Evolutionary conservation across 2,329 filamentous ascomycete species (phyloP), one percentile per base, ranked within the genome.

Genomic region (Acrocalymma vagum): DNA sequence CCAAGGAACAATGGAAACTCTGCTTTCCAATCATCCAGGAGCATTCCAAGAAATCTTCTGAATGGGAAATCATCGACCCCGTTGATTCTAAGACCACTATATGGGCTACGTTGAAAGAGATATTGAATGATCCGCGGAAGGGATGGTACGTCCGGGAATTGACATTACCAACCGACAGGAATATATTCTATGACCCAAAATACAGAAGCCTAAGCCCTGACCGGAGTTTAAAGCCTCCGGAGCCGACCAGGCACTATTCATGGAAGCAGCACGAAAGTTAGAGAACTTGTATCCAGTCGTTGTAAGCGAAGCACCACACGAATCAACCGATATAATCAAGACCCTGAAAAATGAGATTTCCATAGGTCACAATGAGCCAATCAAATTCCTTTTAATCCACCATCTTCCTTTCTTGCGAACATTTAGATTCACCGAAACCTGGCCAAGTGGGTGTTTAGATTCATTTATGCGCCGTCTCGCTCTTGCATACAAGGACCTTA

Each of bases 111-210:
- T 11, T 48, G 9, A 49, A 26, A 17, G 45, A 51, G 8, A 38
- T 55, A 1, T 14, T 55, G 3, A 25, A 29, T 10, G 35, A 55
- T 20, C 49, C 44, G 13, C 32, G 35, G 6, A 43, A 41, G 14
- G 51, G 40, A 4, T 50, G 45, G 45, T 51, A 53, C 21, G 45
- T 50, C 3, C 45, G 46, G n/a, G 54, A 58, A 21, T 35, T 55
- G 7, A 45, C 47, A 14, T 37, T 58, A 11, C 44, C 47, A 3
- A 10, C 9, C 40, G 46, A 9, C 29, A 28, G 14, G 29, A 34
- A 5, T 26, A 34, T 9, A 22, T 39, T 11, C n/a, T n/a, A n/a
- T n/a, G n/a, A n/a, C n/a, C n/a, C 35, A 41, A 9, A 11, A 30
- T 15, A 23, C 27, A 16, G 20, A 15, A 24, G 7, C 8, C 21